These are phyloP conservation scores for Dipteronia dyeriana DNA, from an alignment of 345 rosid species.

Conservation along the genomic window DNA sequence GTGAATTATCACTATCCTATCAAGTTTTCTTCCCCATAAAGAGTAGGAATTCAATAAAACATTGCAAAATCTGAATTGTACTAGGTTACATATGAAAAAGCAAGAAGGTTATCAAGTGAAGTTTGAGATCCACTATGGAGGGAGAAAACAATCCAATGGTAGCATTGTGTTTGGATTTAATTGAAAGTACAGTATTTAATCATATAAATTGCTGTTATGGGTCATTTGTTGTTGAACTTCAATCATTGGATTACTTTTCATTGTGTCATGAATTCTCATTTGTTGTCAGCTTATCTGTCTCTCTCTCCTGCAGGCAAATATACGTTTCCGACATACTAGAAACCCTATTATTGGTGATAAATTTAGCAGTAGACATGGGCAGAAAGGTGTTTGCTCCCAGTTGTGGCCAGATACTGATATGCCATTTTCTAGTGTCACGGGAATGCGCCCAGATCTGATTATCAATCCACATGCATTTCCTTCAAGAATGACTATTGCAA, in stretches of 20 bases:
- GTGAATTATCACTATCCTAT: not conserved
- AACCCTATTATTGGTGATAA: slow-evolving; percentile 95
- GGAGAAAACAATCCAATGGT: not conserved
- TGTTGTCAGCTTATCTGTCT: not conserved
- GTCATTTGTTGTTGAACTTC: not conserved
- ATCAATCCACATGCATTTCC: slow-evolving; percentile 99
- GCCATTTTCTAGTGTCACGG: slow-evolving; percentile 96
- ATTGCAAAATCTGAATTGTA: not conserved
- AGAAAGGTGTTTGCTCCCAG: slow-evolving; percentile 98
- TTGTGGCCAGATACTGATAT: slow-evolving; percentile 95
- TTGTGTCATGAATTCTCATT: not conserved
- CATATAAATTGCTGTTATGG: slow-evolving; percentile 2
- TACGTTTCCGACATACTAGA: slow-evolving; percentile 89
- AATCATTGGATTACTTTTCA: not conserved
- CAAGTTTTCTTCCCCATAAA: not conserved
- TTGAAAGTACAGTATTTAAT: not conserved
- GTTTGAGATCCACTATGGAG: not conserved
- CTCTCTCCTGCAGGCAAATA: slow-evolving; percentile 55
- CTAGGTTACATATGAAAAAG: not conserved
- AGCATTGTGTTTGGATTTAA: not conserved
- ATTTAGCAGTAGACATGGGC: slow-evolving; percentile 98
- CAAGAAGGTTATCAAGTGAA: not conserved
- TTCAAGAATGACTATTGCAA: slow-evolving; percentile 96
- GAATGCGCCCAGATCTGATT: slow-evolving; percentile 98
- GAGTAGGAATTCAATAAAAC: not conserved